Conservation (phyloP, 805 yeast species). For the Ogataea pignaliae region DNA sequence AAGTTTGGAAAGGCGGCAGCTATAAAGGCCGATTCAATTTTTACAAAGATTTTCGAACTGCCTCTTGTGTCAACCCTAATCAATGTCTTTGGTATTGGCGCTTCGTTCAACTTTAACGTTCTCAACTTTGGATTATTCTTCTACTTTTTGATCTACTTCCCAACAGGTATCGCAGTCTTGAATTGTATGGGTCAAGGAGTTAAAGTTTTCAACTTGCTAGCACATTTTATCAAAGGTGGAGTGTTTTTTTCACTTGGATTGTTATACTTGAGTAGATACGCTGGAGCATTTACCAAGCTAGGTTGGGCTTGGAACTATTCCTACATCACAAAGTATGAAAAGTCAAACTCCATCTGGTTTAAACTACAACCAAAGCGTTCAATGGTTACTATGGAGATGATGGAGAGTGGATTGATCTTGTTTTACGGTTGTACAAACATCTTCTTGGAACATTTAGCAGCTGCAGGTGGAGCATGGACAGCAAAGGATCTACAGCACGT, state of each 20-base stretch:
- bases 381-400: conserved; percentile 75
- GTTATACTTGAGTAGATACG: conserved; percentile 76
- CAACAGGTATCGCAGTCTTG: conserved; percentile 60
- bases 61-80: conserved; percentile 14
- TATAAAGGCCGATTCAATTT: conserved; percentile 29
- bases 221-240: conserved; percentile 95
- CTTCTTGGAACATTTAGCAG: conserved; percentile 83
- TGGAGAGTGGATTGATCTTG: conserved; percentile 75
- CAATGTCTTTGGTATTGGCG: conserved; percentile 22
- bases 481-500: conserved; percentile 88
- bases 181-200: conserved; percentile 63
- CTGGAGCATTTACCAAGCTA: conserved; percentile 67
- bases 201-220: conserved; percentile 74
- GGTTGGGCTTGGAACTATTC: conserved; percentile 91
- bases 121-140: conserved; percentile 65
- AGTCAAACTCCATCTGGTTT: conserved; percentile 27
- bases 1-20: neutral
- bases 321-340: conserved; percentile 23
- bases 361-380: conserved; percentile 35
- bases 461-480: conserved; percentile 77
- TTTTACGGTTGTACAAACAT: conserved; percentile 88
- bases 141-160: conserved; percentile 52
- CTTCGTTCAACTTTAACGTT: conserved; percentile 40
- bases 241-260: conserved; percentile 77
- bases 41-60: conserved; percentile 33